These are phyloP conservation scores for Colletotrichum lentis DNA, from an alignment of 2,329 filamentous ascomycete species.

Conservation along the genomic window DNA sequence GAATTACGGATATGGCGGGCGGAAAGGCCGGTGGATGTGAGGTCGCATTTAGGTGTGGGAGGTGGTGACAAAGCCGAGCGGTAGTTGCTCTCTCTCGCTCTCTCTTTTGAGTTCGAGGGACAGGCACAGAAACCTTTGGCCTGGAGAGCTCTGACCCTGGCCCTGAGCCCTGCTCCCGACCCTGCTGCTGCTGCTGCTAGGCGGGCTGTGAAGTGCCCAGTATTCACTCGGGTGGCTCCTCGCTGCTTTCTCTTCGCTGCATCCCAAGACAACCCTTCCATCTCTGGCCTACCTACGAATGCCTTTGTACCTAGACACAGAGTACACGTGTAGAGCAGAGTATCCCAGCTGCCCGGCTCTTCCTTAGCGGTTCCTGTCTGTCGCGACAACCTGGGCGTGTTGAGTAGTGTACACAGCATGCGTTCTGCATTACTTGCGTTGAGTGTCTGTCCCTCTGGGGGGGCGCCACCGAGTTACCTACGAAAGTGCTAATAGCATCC, in stretches of 20 bases:
- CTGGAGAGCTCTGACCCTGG: not conserved
- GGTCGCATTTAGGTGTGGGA: constrained; percentile 29
- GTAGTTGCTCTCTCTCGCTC: not conserved
- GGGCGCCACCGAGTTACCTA: not conserved
- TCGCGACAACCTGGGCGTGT: constrained; percentile 5
- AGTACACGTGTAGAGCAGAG: too few species aligned
- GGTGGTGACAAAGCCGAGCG: constrained; percentile 23
- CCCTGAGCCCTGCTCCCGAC: constrained; percentile 12
- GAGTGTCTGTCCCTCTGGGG: not conserved
- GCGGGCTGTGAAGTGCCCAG: not conserved
- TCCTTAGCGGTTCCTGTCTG: not conserved
- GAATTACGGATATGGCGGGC: not conserved
- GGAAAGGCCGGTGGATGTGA: constrained; percentile 16
- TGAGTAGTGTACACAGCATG: constrained; percentile 6
- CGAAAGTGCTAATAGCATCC: constrained; percentile 1
- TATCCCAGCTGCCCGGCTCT: too few species aligned
- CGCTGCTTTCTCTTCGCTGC: constrained; percentile 8
- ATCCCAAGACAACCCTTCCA: not conserved
- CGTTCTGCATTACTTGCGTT: not conserved
- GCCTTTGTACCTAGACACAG: too few species aligned
- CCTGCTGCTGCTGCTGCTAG: not conserved
- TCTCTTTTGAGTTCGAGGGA: constrained; percentile 33
- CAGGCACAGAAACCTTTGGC: constrained; percentile 12
- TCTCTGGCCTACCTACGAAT: too few species aligned
- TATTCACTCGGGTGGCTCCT: not conserved